Percentiles rank a stretch among this genome's conserved stretches.
These are phyloP conservation scores for Fremontodendron californicum DNA, from an alignment of 345 rosid genomes.

Conservation along the genomic window DNA sequence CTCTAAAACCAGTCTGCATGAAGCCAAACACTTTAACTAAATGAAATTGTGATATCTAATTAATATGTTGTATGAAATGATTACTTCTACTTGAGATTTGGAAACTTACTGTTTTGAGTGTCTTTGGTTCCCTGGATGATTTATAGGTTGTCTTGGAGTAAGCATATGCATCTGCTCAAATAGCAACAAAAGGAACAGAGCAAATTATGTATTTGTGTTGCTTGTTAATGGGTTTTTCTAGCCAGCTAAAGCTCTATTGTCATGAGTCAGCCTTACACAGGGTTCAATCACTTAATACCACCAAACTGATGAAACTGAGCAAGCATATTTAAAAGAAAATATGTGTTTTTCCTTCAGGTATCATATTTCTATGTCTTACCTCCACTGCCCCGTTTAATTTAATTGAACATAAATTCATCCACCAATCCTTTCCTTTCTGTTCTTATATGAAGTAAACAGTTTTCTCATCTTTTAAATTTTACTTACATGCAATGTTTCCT, in stretches of 20 bases:
- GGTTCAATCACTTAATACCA: neutral
- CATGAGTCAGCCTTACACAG: neutral
- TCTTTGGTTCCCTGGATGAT: conserved; percentile 42
- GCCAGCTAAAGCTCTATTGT: neutral
- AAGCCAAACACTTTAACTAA: conserved; percentile 17
- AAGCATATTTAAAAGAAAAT: neutral
- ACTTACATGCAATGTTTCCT: neutral
- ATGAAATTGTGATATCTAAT: conserved; percentile 14
- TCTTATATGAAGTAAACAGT: neutral
- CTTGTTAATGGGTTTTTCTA: neutral
- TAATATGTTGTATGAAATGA: neutral
- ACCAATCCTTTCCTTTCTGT: neutral
- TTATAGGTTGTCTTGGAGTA: conserved; percentile 41
- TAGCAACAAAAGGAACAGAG: conserved; percentile 11
- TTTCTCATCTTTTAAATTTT: neutral
- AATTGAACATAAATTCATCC: neutral
- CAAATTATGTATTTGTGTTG: neutral
- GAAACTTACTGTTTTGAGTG: conserved; percentile 48
- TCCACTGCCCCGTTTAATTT: neutral
- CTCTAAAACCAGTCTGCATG: conserved; percentile 42
- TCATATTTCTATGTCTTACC: neutral
- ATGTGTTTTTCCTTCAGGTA: neutral
- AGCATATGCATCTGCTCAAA: conserved; percentile 49
- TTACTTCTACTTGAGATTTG: neutral
- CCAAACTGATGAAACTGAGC: neutral